These are phyloP conservation scores for Pichia gijzeniarum DNA, from an alignment of 805 yeast species.

Conservation along the genomic window DNA sequence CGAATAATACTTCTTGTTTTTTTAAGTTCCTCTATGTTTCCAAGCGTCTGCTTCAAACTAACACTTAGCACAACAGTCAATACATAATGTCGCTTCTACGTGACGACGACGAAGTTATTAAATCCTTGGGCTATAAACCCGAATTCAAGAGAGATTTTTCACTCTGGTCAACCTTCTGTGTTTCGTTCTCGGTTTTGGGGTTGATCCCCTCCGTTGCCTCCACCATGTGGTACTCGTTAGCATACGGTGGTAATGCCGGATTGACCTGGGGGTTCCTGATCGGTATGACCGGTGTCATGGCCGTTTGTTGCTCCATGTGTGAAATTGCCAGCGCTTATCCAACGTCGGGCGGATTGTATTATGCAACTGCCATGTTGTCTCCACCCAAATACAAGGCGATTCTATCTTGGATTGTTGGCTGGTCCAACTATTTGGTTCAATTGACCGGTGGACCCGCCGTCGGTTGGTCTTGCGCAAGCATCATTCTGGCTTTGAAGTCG, in stretches of 20 bases:
- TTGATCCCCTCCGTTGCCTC: constrained; percentile 63
- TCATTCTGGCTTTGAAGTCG: constrained; percentile 47
- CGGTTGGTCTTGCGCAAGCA: constrained; percentile 47
- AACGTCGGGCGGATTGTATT: constrained; percentile 62
- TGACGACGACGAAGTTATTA: constrained; percentile 47
- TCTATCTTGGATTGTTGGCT: constrained; percentile 57
- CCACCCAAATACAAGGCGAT: constrained; percentile 49
- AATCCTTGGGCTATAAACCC: constrained; percentile 55
- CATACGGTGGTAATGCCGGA: constrained; percentile 58
- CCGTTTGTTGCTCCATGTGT: constrained; percentile 57
- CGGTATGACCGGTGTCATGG: constrained; percentile 48
- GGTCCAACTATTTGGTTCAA: constrained; percentile 60
- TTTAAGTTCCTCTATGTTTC: too few species aligned
- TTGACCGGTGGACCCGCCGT: constrained; percentile 59
- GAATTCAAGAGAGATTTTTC: constrained; percentile 60
- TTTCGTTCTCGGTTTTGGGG: constrained; percentile 59
- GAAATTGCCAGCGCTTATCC: constrained; percentile 63
- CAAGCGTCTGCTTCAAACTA: too few species aligned
- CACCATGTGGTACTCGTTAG: constrained; percentile 50
- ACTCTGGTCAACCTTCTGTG: constrained; percentile 50
- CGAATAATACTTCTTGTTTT: too few species aligned
- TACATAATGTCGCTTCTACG: too few species aligned
- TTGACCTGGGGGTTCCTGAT: constrained; percentile 57
- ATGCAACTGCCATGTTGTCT: constrained; percentile 57
- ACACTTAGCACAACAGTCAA: too few species aligned